These are phyloP conservation scores for Giardia duodenalis DNA, from an alignment of 208 protist species.

Conservation along the genomic window DNA sequence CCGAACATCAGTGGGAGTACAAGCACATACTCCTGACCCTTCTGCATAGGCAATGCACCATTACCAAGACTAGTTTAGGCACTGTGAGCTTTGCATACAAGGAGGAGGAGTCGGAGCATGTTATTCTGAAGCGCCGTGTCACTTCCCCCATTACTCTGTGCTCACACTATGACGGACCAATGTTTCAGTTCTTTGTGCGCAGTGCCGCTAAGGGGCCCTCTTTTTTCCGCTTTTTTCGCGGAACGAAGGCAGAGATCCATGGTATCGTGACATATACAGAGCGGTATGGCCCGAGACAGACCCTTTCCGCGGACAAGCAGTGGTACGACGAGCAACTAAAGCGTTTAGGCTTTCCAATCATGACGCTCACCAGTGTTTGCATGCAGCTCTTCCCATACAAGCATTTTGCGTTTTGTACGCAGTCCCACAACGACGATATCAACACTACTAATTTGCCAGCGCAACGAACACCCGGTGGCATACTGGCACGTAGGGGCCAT, in stretches of 20 bases:
- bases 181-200: background rate
- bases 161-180: background rate
- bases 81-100: background rate
- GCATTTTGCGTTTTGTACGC: too few relatives aligned
- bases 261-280: background rate
- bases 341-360: background rate
- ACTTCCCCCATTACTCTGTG: background rate
- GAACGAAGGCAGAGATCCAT: background rate
- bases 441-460: too few relatives aligned
- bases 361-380: background rate
- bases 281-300: background rate
- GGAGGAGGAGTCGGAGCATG: background rate
- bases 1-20: background rate
- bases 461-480: too few relatives aligned
- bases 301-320: background rate
- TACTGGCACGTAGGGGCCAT: too few relatives aligned
- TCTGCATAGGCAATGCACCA: background rate
- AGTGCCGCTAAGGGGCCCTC: background rate
- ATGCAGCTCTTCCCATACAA: background rate
- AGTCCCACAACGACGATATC: too few relatives aligned
- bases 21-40: background rate
- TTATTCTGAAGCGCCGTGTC: background rate
- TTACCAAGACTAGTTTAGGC: background rate
- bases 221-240: background rate
- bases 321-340: background rate